Evolutionary conservation across 106 monocot genomes (phyloP).

Genomic region (Vanilla planifolia): DNA sequence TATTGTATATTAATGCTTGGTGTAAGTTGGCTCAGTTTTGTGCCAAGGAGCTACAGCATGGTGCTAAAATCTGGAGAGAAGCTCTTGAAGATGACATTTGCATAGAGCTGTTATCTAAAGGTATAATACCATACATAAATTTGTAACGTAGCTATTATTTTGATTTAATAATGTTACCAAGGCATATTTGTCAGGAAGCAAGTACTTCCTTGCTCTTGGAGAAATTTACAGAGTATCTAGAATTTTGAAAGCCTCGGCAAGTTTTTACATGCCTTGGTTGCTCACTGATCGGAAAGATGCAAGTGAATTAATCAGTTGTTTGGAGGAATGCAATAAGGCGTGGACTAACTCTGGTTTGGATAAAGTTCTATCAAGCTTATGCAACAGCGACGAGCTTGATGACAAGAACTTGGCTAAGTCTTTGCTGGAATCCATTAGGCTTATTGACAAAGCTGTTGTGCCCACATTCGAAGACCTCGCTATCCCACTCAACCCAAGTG

Average conservation of each 20-base stretch:
- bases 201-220: conserved; percentile 67
- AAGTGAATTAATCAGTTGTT: conserved; percentile 6
- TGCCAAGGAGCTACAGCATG: conserved; percentile 56
- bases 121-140: no score
- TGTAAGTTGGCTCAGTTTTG: conserved; percentile 40
- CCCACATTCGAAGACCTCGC: conserved; percentile 10
- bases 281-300: conserved; percentile 21
- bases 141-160: not conserved
- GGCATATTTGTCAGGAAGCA: conserved; percentile 21
- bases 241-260: conserved; percentile 37
- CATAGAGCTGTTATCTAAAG: conserved; percentile 33
- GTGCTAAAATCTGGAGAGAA: conserved; percentile 46
- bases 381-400: conserved; percentile 7
- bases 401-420: conserved; percentile 13
- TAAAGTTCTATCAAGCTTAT: conserved; percentile 31
- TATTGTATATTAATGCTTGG: conserved; percentile 52
- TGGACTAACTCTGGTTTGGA: conserved; percentile 46
- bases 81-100: conserved; percentile 24
- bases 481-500: not conserved
- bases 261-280: conserved; percentile 57
- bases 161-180: conserved; percentile 1
- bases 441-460: conserved; percentile 18
- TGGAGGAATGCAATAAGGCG: conserved; percentile 31
- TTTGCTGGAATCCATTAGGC: conserved; percentile 37
- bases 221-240: conserved; percentile 57